phyloP scores from a whole-genome alignment of 306 rosid genomes.

The Vigna unguiculata region DNA sequence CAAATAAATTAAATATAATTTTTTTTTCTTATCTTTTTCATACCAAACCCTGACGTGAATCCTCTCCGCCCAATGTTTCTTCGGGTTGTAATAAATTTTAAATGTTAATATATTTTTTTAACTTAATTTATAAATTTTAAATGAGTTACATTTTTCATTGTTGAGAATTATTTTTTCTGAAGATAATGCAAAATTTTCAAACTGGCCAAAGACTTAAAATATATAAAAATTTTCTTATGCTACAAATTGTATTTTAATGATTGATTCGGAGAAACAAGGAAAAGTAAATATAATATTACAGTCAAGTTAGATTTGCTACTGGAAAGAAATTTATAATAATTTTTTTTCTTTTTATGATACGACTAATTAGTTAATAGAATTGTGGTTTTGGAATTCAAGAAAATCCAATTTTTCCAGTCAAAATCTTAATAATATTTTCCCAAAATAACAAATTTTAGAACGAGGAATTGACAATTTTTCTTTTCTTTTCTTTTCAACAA shows the following conservation, averaged over 20 bases:
- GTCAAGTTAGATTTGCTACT: conserved; percentile 2
- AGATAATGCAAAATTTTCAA: not conserved
- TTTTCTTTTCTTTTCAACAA: not conserved
- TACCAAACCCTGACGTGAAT: not conserved
- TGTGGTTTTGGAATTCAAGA: not conserved
- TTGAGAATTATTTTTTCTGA: not conserved
- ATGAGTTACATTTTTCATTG: no score
- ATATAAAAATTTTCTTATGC: not conserved
- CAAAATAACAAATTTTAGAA: no score
- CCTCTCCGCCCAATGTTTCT: no score
- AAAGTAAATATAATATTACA: not conserved
- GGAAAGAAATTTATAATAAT: not conserved
- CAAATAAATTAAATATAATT: not conserved
- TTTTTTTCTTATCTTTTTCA: not conserved
- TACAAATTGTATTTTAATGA: not conserved
- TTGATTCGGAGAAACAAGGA: not conserved
- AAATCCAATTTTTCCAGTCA: not conserved
- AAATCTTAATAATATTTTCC: not conserved
- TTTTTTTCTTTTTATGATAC: not conserved
- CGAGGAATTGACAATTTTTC: not conserved
- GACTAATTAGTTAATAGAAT: conserved; percentile 13
- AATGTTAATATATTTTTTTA: no score
- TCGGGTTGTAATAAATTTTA: no score
- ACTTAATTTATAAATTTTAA: no score
- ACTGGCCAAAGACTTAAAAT: not conserved